phyloP scores from a whole-genome alignment of 331 rosid species.

The Rosa hybrid region DNA sequence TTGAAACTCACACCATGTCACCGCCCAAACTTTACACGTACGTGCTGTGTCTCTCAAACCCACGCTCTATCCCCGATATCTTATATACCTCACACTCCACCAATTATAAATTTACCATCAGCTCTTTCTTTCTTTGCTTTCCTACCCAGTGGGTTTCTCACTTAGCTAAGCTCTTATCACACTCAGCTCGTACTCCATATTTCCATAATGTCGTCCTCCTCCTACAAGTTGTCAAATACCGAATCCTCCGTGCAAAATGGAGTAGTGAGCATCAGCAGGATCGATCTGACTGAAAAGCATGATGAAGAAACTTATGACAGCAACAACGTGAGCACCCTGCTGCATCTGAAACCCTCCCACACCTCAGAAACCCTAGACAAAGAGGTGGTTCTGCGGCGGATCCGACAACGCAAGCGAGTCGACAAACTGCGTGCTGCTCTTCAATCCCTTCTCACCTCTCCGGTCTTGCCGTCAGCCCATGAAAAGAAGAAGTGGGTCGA shows the following conservation, averaged over 20 bases:
- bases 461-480: slow-evolving; percentile 15
- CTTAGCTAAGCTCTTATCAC: neutral
- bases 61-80: neutral
- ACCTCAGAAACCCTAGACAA: slow-evolving; percentile 29
- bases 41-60: neutral
- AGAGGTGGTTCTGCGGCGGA: slow-evolving; percentile 36
- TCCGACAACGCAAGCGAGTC: slow-evolving; percentile 37
- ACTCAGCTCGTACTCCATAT: neutral
- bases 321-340: slow-evolving; percentile 25
- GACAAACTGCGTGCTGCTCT: slow-evolving; percentile 28
- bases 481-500: slow-evolving; percentile 35
- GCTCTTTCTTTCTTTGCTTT: neutral
- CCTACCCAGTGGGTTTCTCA: neutral
- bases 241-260: neutral
- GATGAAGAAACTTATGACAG: slow-evolving; percentile 3
- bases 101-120: neutral
- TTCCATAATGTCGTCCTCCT: neutral
- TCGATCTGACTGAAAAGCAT: neutral
- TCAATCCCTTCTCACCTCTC: slow-evolving; percentile 25
- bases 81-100: neutral
- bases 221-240: neutral
- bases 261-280: neutral
- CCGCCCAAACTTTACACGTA: slow-evolving; percentile 1
- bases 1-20: neutral
- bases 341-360: slow-evolving; percentile 33